Evolutionary conservation across 257 asterid species (phyloP).

Genomic region (Ballota nigra): DNA sequence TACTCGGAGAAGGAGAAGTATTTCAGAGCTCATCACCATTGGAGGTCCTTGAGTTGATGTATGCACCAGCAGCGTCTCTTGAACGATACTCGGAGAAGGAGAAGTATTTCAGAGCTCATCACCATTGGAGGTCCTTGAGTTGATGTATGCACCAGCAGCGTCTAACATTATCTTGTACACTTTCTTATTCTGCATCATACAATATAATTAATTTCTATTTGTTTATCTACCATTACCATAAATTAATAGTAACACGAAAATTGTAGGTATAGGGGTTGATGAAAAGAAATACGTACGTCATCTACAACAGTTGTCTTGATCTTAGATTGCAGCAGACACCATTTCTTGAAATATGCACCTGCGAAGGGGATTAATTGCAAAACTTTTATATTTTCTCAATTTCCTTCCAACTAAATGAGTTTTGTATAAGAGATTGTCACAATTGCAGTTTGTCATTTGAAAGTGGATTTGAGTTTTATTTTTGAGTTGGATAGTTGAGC

Average conservation of each 20-base stretch:
- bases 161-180: conserved; percentile 68
- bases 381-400: background rate
- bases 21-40: conserved; percentile 24
- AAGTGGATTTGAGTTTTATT: background rate
- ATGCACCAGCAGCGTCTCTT: conserved; percentile 55
- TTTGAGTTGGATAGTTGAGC: background rate
- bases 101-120: conserved; percentile 27
- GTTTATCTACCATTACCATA: background rate
- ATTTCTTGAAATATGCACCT: conserved; percentile 90
- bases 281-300: conserved; percentile 49
- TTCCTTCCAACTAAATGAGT: background rate
- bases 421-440: background rate
- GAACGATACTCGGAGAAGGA: conserved; percentile 28
- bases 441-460: background rate
- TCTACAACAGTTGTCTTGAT: conserved; percentile 65
- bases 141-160: conserved; percentile 60
- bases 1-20: conserved; percentile 23
- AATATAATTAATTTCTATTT: background rate
- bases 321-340: conserved; percentile 90
- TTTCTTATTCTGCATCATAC: conserved; percentile 67
- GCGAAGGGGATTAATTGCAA: conserved; percentile 15
- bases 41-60: conserved; percentile 51
- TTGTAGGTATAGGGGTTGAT: background rate
- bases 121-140: conserved; percentile 40
- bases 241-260: background rate